A percentile compares a stretch with the other conserved stretches of the same genome.
Conservation (phyloP, 257 asterid species). For the Scutellaria minor region DNA sequence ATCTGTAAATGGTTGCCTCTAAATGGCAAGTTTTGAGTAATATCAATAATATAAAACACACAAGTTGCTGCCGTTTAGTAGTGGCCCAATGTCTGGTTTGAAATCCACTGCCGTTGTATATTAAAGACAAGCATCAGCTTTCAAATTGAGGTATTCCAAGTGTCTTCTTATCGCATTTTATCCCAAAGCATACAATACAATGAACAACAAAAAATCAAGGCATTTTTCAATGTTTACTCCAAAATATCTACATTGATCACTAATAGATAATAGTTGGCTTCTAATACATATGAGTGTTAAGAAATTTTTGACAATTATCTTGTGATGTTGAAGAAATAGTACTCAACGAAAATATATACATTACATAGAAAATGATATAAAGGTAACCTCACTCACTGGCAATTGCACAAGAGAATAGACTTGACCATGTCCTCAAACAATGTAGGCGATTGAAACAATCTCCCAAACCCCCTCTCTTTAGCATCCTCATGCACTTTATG, state of each 20-base stretch:
- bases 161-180: background rate
- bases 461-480: constrained; percentile 63
- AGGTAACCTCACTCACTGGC: constrained; percentile 74
- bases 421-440: constrained; percentile 93
- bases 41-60: constrained; percentile 2
- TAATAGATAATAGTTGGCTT: no score
- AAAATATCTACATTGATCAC: no score
- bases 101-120: background rate
- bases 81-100: background rate
- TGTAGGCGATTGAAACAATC: constrained; percentile 84
- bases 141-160: background rate
- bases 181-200: background rate
- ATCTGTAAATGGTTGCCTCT: no score
- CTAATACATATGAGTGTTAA: no score
- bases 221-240: no score
- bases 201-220: no score
- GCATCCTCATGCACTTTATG: constrained; percentile 63
- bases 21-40: constrained; percentile 19
- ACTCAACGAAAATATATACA: background rate
- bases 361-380: background rate
- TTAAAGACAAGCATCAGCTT: background rate
- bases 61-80: background rate
- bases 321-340: no score
- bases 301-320: no score
- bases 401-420: constrained; percentile 88